Percentiles rank a stretch among this genome's conserved stretches.
Evolutionary conservation across 2,329 filamentous ascomycete species (phyloP).

Genomic region (Neurospora crassa): DNA sequence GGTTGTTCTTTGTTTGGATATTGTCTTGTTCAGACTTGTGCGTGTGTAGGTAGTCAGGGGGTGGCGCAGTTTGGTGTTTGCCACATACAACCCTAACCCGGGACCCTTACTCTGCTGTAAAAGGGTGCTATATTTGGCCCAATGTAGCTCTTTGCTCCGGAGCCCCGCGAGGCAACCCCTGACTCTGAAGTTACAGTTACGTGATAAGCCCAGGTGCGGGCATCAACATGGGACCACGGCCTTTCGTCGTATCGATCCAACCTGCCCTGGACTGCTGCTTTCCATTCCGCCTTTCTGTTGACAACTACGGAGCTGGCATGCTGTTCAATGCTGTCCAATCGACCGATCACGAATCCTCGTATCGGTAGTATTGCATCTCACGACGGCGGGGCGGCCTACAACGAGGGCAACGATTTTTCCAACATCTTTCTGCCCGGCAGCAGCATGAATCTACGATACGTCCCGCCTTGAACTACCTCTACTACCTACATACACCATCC

Average conservation of each 20-base stretch:
- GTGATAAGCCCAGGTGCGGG: background rate
- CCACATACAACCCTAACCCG: background rate
- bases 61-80: background rate
- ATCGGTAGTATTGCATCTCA: background rate
- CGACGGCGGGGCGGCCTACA: background rate
- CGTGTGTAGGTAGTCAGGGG: background rate
- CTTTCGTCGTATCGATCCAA: background rate
- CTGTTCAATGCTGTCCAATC: background rate
- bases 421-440: background rate
- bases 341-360: background rate
- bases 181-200: background rate
- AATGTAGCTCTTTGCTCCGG: background rate
- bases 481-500: background rate
- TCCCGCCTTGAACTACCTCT: background rate
- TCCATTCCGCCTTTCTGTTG: background rate
- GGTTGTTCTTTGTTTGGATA: background rate
- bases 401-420: background rate
- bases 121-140: background rate
- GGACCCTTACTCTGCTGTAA: background rate
- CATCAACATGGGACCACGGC: background rate
- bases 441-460: background rate
- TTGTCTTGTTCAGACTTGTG: background rate
- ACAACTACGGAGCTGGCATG: background rate
- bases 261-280: background rate
- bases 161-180: background rate